Conservation (phyloP, 768 basidiomycete species). For the Lactifluus hygrophoroides region DNA sequence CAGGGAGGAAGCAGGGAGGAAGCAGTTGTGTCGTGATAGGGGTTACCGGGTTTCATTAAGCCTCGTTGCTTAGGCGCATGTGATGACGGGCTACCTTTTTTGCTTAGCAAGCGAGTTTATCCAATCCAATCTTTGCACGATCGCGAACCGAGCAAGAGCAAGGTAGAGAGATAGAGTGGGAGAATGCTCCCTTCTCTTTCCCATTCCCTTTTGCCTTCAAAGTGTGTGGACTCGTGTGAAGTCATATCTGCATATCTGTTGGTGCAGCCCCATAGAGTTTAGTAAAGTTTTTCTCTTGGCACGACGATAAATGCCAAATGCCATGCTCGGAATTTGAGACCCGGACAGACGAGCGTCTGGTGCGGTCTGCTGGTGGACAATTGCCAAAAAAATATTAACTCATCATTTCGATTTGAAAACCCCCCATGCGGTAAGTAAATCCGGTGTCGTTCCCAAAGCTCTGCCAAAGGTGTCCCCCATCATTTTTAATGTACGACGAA, state of each 20-base stretch:
- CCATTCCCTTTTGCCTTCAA: too few relatives aligned
- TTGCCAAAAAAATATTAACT: constrained; percentile 1
- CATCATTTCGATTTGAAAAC: neutral
- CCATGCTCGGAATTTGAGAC: neutral
- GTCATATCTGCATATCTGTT: neutral
- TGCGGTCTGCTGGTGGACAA: neutral
- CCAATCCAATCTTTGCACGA: too few relatives aligned
- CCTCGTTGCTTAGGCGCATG: too few relatives aligned
- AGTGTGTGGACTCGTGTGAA: neutral
- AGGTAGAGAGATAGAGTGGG: too few relatives aligned
- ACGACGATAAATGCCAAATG: neutral
- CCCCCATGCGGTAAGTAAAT: neutral
- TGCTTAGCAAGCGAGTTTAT: too few relatives aligned
- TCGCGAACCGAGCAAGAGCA: too few relatives aligned
- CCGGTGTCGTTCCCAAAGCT: too few relatives aligned
- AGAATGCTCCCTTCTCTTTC: too few relatives aligned
- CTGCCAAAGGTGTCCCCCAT: neutral
- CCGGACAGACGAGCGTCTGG: neutral
- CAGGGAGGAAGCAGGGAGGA: too few relatives aligned
- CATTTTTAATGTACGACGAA: neutral
- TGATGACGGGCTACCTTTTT: too few relatives aligned
- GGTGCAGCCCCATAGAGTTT: neutral
- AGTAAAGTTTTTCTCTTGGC: neutral
- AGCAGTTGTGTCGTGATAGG: too few relatives aligned
- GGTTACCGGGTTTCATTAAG: too few relatives aligned